Base-by-base conservation (phyloP, 2,329 filamentous ascomycete genomes). In the Fusarium gaditjirri region DNA sequence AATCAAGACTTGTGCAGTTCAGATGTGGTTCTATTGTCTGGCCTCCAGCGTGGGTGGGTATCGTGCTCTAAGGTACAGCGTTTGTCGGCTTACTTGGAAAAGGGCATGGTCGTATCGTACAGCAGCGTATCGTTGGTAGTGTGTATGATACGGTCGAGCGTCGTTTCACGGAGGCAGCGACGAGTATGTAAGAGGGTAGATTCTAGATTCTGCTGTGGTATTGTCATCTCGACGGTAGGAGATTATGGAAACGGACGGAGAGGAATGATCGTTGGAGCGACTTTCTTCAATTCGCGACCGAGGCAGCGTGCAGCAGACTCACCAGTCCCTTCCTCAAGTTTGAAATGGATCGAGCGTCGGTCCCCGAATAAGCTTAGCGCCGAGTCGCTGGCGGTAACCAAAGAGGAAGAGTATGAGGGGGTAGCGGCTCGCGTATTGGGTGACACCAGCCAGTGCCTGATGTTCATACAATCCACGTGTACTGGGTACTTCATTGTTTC, bases 331-430 rank as follows among this genome's bases (percentile, higher is more conserved):
- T 49, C 35, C 36, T 53, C 42, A 49, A 56, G 60, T 70, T 70
- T 66, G 61, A 64, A 68, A 55, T 56, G 53, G 61, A 66, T 53
- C 53, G 25, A 53, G 71, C 43, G 67, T 82, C 81, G 81, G 81
- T 82, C 72, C 75, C 80, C 75, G 77, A 78, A 78, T 29, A 38
- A 72, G 80, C 44, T 78, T 82, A 81, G 81, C 74, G 69, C 38
- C 6, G 16, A 54, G 49, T 33, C 35, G 50, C 29, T 49, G 62
- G 67, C 71, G 74, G 72, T 73, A 73, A 71, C 71, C 53, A 63
- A 74, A 74, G 38, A 7, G 69, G 75, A 66, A 71, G 68, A 49
- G 62, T 65, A 47, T 42, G 60, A 47, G 43, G 38, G 36, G 31
- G 42, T 52, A 46, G 11, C 44, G 53, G 63, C 33, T 46, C 21